These are phyloP conservation scores for Oryza australiensis DNA, from an alignment of 176 grass and related monocot species.

Conservation along the genomic window DNA sequence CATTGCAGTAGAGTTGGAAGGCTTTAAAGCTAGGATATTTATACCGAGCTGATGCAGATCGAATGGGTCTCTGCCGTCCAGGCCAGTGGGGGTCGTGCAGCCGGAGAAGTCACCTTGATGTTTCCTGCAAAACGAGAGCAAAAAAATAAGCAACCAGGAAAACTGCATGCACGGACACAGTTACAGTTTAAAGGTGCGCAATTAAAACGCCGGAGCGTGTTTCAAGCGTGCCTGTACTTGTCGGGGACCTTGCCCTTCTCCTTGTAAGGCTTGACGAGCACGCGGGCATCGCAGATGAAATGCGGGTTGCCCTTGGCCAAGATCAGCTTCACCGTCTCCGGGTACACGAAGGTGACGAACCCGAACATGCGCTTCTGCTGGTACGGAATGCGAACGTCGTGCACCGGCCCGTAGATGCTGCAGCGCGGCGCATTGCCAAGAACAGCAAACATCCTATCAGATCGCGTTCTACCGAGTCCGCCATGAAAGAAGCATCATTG, in stretches of 20 bases:
- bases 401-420: constrained; percentile 96
- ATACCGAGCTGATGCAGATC: constrained; percentile 87
- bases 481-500: constrained; percentile 16
- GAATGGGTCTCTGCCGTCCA: constrained; percentile 65
- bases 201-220: background rate
- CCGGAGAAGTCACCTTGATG: constrained; percentile 72
- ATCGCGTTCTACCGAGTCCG: background rate
- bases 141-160: background rate
- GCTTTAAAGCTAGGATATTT: background rate
- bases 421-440: constrained; percentile 21
- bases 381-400: constrained; percentile 95
- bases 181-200: background rate
- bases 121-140: constrained; percentile 47
- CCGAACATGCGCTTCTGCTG: constrained; percentile 99
- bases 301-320: constrained; percentile 93
- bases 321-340: constrained; percentile 92
- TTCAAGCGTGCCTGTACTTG: constrained; percentile 66
- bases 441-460: background rate
- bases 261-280: constrained; percentile 95
- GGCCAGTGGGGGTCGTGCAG: constrained; percentile 57
- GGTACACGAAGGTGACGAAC: constrained; percentile 95
- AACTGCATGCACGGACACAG: background rate
- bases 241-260: constrained; percentile 98
- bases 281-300: constrained; percentile 90
- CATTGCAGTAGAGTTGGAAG: background rate